These are phyloP conservation scores for Botrytis deweyae DNA, from an alignment of 2,329 filamentous ascomycete species.

Conservation along the genomic window DNA sequence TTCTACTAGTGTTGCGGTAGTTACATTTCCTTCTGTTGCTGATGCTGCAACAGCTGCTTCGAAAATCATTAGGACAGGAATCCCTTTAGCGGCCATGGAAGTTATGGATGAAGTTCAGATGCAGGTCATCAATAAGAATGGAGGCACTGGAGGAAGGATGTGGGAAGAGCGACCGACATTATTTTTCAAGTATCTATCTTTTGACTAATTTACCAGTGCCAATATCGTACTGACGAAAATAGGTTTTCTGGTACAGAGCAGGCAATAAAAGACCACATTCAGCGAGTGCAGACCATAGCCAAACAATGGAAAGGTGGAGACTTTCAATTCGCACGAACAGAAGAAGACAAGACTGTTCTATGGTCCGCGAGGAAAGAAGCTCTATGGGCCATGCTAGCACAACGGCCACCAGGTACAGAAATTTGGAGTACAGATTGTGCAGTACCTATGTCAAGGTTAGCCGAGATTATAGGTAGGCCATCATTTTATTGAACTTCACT, in stretches of 20 bases:
- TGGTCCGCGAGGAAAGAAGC: conserved; percentile 82
- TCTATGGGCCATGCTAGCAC: conserved; percentile 74
- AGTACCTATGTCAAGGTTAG: conserved; percentile 71
- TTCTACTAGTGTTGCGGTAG: conserved; percentile 72
- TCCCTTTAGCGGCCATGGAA: conserved; percentile 49
- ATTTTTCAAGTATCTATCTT: conserved; percentile 62
- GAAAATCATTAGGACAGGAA: conserved; percentile 62
- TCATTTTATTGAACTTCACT: background rate
- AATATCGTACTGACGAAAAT: background rate
- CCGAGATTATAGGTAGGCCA: conserved; percentile 61
- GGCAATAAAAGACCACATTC: conserved; percentile 73
- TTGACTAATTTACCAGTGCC: no score
- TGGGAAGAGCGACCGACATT: conserved; percentile 75
- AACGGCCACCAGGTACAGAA: conserved; percentile 63
- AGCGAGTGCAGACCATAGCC: conserved; percentile 64
- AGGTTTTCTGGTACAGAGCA: conserved; percentile 71
- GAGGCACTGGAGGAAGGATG: conserved; percentile 61
- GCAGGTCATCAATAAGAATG: conserved; percentile 72
- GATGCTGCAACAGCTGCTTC: conserved; percentile 72
- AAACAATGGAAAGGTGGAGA: conserved; percentile 58
- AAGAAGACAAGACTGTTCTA: conserved; percentile 67
- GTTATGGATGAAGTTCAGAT: conserved; percentile 87
- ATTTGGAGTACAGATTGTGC: conserved; percentile 78
- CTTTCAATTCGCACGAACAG: conserved; percentile 73
- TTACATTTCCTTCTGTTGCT: conserved; percentile 71